Percentiles rank a stretch among this genome's conserved stretches.
phyloP scores from a whole-genome alignment of 2,329 filamentous ascomycete genomes.

The Fusarium sp. region DNA sequence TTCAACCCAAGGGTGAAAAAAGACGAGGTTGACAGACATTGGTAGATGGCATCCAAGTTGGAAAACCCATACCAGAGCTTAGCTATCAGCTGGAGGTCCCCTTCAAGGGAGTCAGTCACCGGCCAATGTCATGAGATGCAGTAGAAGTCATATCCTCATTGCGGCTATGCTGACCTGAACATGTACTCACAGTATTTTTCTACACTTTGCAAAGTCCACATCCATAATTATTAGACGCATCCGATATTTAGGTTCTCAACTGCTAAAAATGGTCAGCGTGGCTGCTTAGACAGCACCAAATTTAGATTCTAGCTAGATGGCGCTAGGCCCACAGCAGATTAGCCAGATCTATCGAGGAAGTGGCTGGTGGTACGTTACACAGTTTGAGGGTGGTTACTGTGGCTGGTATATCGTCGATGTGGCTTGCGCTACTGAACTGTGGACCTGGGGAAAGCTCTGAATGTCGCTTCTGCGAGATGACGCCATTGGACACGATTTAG shows the following conservation, averaged over 20 bases:
- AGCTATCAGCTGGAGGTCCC: conserved; percentile 6
- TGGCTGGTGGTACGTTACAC: conserved; percentile 39
- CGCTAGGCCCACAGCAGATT: conserved; percentile 15
- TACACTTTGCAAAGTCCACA: conserved; percentile 23
- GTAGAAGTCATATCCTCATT: background rate
- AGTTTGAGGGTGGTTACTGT: conserved; percentile 3
- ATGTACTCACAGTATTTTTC: conserved; percentile 33
- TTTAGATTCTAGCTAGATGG: conserved; percentile 35
- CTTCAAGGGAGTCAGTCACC: conserved; percentile 13
- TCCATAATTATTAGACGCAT: conserved; percentile 1
- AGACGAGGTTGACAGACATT: conserved; percentile 19
- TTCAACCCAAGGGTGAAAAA: conserved; percentile 4
- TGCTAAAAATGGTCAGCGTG: conserved; percentile 24
- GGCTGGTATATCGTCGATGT: conserved; percentile 13
- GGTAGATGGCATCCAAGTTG: conserved; percentile 6
- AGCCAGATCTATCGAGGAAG: conserved; percentile 9
- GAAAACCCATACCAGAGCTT: background rate
- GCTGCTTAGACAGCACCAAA: conserved; percentile 38
- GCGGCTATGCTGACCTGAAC: background rate
- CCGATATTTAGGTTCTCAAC: conserved; percentile 10
- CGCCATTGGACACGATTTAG: conserved; percentile 22
- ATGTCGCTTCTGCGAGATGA: conserved; percentile 34
- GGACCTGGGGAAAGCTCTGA: conserved; percentile 32
- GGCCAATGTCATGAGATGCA: background rate
- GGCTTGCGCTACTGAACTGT: conserved; percentile 15